Conservation (phyloP, 768 basidiomycete genomes). For the Pulveroboletus sp. region DNA sequence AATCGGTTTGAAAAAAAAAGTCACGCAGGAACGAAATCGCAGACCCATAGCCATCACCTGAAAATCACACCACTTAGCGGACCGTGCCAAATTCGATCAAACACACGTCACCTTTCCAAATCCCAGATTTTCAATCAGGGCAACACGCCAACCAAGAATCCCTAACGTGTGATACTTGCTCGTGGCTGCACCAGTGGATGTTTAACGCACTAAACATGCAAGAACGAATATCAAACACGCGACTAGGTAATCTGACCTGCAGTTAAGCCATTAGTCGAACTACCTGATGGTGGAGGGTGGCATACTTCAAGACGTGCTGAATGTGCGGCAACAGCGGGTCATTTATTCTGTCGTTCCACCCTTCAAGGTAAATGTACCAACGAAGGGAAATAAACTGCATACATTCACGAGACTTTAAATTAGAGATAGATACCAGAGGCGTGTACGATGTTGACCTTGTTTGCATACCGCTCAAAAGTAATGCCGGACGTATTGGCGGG, state of each 20-base stretch:
- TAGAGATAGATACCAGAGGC: background rate
- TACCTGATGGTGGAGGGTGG: background rate
- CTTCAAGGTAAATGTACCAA: constrained; percentile 56
- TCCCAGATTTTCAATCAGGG: constrained; percentile 40
- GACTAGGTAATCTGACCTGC: constrained; percentile 48
- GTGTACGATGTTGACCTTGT: background rate
- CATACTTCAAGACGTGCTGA: constrained; percentile 52
- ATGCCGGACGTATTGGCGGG: background rate
- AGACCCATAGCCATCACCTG: constrained; percentile 41
- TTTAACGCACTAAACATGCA: constrained; percentile 39
- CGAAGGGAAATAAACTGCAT: constrained; percentile 58
- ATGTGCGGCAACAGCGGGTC: constrained; percentile 76
- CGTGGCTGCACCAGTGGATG: background rate
- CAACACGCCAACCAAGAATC: constrained; percentile 43
- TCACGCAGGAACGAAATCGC: background rate
- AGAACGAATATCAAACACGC: constrained; percentile 56
- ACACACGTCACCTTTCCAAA: constrained; percentile 37
- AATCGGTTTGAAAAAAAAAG: background rate
- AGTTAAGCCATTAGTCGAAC: background rate
- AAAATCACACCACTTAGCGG: background rate
- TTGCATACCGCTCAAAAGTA: no score
- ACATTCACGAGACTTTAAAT: constrained; percentile 12
- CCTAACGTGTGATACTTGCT: constrained; percentile 28
- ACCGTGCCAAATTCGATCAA: background rate
- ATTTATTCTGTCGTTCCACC: constrained; percentile 77